These are phyloP conservation scores for Echinosphaeria canescens DNA, from an alignment of 2,329 filamentous ascomycete species.

Conservation along the genomic window DNA sequence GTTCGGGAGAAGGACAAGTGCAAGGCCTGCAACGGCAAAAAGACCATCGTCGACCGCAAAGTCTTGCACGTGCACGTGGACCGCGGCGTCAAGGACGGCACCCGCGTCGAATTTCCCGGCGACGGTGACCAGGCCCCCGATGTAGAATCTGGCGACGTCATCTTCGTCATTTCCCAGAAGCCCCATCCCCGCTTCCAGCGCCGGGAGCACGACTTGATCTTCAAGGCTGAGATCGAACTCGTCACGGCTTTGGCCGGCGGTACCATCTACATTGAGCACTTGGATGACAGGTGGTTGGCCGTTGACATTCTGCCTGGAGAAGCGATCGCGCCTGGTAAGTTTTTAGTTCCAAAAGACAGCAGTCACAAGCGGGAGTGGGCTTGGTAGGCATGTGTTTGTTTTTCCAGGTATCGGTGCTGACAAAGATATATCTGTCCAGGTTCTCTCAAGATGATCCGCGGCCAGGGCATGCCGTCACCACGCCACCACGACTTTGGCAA, in stretches of 20 bases:
- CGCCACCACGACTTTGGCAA: conserved; percentile 93
- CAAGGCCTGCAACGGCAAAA: conserved; percentile 94
- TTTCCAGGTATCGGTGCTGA: too few relatives aligned
- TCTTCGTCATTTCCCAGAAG: conserved; percentile 99
- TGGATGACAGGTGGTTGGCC: conserved; percentile 91
- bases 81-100: conserved; percentile 77
- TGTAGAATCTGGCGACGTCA: conserved; percentile 82
- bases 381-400: too few relatives aligned
- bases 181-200: conserved; percentile 90
- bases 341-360: too few relatives aligned
- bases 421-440: too few relatives aligned
- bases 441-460: conserved; percentile 79
- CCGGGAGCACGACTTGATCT: conserved; percentile 90
- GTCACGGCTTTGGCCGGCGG: conserved; percentile 88
- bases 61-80: conserved; percentile 97
- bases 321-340: conserved; percentile 77
- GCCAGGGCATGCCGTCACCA: conserved; percentile 93
- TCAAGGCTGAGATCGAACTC: conserved; percentile 86
- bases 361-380: too few relatives aligned
- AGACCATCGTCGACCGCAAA: conserved; percentile 94
- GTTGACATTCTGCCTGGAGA: conserved; percentile 88
- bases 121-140: conserved; percentile 94
- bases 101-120: conserved; percentile 92
- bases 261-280: conserved; percentile 79
- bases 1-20: conserved; percentile 95